A percentile compares a stretch with the other conserved stretches of the same genome.
Conservation (phyloP, 257 asterid genomes). For the Striga asiatica region DNA sequence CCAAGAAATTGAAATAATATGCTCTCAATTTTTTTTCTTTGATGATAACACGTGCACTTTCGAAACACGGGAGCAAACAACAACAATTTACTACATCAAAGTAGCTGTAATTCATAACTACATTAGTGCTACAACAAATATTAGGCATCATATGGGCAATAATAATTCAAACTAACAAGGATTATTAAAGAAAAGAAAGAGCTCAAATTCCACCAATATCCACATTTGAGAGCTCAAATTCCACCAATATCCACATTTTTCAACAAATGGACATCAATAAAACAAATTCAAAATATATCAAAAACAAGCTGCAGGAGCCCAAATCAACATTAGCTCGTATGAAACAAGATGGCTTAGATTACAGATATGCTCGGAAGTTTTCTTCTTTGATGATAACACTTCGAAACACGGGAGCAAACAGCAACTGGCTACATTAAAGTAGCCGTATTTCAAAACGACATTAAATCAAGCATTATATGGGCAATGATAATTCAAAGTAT, state of each 20-base stretch:
- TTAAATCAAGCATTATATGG: background rate
- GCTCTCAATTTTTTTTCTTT: too few relatives aligned
- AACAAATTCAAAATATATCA: background rate
- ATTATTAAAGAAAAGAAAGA: background rate
- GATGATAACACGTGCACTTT: too few relatives aligned
- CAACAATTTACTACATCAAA: background rate
- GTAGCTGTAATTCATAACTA: background rate
- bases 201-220: background rate
- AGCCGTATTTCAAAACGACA: background rate
- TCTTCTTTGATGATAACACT: too few relatives aligned
- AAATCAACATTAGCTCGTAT: slow-evolving; percentile 3
- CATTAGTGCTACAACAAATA: background rate
- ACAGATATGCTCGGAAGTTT: too few relatives aligned
- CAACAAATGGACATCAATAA: background rate
- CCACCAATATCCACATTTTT: too few relatives aligned
- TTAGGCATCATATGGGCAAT: background rate
- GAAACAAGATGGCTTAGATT: too few relatives aligned
- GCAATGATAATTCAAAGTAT: background rate
- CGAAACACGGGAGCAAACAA: background rate
- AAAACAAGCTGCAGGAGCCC: background rate
- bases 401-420: background rate
- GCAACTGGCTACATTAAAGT: background rate
- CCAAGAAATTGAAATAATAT: too few relatives aligned
- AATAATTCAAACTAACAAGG: background rate
- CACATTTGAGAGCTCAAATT: too few relatives aligned